Evolutionary conservation across 345 rosid species (phyloP).

Genomic region (Pugionium cornutum): DNA sequence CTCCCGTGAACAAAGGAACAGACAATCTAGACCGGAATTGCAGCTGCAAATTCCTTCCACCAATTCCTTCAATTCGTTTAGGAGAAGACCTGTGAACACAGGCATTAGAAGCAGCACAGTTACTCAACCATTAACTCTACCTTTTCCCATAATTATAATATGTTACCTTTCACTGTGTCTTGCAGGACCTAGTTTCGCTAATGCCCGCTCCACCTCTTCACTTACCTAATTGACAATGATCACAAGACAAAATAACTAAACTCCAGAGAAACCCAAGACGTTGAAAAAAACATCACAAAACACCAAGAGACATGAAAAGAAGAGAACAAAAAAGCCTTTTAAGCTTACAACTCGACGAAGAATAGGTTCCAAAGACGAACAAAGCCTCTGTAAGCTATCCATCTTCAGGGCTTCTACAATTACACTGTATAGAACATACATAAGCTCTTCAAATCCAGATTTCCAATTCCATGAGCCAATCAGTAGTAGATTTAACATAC

Average conservation of each 20-base stretch:
- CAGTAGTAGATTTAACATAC: neutral
- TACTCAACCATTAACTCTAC: slow-evolving; percentile 3
- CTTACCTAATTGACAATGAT: slow-evolving; percentile 63
- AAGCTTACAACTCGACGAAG: slow-evolving; percentile 87
- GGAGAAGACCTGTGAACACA: slow-evolving; percentile 68
- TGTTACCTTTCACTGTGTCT: slow-evolving; percentile 63
- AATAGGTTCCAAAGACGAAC: slow-evolving; percentile 94
- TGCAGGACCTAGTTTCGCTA: slow-evolving; percentile 80
- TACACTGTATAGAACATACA: slow-evolving; percentile 55
- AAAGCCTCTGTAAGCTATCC: slow-evolving; percentile 93
- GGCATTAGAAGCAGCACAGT: neutral
- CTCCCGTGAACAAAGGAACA: slow-evolving; percentile 94
- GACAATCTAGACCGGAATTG: slow-evolving; percentile 81
- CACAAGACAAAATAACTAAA: slow-evolving; percentile 2
- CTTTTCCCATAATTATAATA: neutral
- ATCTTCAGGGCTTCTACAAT: slow-evolving; percentile 97
- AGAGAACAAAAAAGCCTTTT: neutral
- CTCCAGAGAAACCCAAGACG: neutral
- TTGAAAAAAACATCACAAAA: slow-evolving; percentile 1
- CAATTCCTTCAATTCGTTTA: slow-evolving; percentile 70
- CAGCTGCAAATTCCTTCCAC: slow-evolving; percentile 82
- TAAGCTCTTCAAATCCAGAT: slow-evolving; percentile 13
- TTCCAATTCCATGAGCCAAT: neutral
- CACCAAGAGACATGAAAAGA: neutral
- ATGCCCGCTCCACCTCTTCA: slow-evolving; percentile 97